Evolutionary conservation across 495 filamentous ascomycete genomes (phyloP).

Genomic region (Aspergillus biplanus): DNA sequence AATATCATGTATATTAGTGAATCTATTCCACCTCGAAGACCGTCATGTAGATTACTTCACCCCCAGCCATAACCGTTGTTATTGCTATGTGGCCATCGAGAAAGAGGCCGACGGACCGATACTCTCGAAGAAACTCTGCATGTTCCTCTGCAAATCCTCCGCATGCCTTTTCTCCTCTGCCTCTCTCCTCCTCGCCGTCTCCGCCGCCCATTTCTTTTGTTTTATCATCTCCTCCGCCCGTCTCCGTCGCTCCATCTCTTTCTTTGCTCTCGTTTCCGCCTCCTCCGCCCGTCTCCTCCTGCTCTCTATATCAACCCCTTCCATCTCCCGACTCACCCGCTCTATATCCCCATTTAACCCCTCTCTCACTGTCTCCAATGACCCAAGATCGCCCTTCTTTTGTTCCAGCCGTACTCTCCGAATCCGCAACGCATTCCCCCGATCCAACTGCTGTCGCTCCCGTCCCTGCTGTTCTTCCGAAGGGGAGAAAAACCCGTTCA

Average conservation of each 20-base stretch:
- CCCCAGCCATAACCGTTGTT: too few species aligned
- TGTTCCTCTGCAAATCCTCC: not conserved
- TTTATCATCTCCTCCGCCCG: not conserved
- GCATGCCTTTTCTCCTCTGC: not conserved
- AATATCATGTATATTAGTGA: too few species aligned
- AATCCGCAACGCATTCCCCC: not conserved
- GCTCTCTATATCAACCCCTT: not conserved
- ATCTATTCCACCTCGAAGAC: too few species aligned
- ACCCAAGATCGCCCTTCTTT: not conserved
- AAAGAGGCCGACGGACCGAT: not conserved
- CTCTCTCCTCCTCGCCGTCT: not conserved
- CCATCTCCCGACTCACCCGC: not conserved
- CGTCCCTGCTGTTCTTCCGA: not conserved
- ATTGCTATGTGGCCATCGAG: too few species aligned
- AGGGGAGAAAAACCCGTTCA: not conserved
- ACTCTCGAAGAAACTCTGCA: not conserved
- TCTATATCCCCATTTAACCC: not conserved
- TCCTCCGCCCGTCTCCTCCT: not conserved
- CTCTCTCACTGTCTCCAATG: not conserved
- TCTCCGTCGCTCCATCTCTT: not conserved
- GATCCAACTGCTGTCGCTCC: not conserved
- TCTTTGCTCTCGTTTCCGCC: not conserved
- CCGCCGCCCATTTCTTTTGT: not conserved
- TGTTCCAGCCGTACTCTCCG: not conserved
- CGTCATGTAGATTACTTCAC: too few species aligned